A percentile compares a stretch with the other conserved stretches of the same genome.
These are phyloP conservation scores for Megacollybia platyphylla DNA, from an alignment of 1,284 basidiomycete genomes.

Conservation along the genomic window DNA sequence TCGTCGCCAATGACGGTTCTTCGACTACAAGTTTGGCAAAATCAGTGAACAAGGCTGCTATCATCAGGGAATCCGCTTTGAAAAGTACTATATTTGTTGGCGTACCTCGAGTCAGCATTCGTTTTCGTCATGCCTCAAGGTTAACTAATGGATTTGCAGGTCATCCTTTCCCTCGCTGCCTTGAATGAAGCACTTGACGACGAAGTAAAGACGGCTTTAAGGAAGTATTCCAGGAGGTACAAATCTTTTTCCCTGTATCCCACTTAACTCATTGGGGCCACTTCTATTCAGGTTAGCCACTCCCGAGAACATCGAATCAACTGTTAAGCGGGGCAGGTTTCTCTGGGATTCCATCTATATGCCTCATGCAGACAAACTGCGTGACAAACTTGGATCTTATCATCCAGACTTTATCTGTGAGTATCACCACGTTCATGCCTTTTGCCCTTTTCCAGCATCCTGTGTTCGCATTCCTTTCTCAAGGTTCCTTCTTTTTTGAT, in stretches of 20 bases:
- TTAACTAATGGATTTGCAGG: slow-evolving; percentile 25
- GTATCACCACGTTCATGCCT: slow-evolving; percentile 23
- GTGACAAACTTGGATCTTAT: slow-evolving; percentile 78
- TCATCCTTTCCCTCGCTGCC: slow-evolving; percentile 73
- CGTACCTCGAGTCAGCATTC: slow-evolving; percentile 64
- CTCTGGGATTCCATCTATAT: slow-evolving; percentile 91
- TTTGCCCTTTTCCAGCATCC: slow-evolving; percentile 11
- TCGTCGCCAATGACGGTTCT: slow-evolving; percentile 46
- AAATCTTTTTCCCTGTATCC: slow-evolving; percentile 10
- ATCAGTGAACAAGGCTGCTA: slow-evolving; percentile 57
- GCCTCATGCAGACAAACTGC: slow-evolving; percentile 82
- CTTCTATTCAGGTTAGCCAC: slow-evolving; percentile 35
- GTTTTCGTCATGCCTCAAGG: slow-evolving; percentile 3
- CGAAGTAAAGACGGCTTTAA: slow-evolving; percentile 62
- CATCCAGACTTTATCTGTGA: slow-evolving; percentile 78
- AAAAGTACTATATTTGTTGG: slow-evolving; percentile 92
- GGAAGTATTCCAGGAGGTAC: slow-evolving; percentile 58
- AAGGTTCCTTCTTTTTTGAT: background rate
- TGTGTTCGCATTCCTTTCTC: background rate
- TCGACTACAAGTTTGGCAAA: slow-evolving; percentile 29
- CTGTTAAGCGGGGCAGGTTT: slow-evolving; percentile 49
- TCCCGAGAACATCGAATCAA: slow-evolving; percentile 53
- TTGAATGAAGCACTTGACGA: slow-evolving; percentile 65
- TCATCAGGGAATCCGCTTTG: slow-evolving; percentile 88
- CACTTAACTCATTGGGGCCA: background rate